Evolutionary conservation across 176 grass and related monocot genomes (phyloP).

Genomic region (Paspalum vaginatum): DNA sequence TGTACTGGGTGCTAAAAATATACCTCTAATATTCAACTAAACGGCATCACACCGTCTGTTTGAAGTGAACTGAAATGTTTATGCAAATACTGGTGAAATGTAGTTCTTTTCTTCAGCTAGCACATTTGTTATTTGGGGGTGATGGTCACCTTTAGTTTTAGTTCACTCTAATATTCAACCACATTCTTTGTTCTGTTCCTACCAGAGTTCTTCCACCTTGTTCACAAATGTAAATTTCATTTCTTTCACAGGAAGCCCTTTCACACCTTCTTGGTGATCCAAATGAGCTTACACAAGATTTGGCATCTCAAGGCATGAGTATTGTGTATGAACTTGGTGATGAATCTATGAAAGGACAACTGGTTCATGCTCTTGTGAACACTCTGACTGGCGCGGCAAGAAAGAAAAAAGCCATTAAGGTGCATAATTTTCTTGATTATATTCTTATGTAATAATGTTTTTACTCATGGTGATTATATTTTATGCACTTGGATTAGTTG

Average conservation of each 20-base stretch:
- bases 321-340: constrained; percentile 98
- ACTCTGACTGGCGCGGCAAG: constrained; percentile 86
- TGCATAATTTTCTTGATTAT: constrained; percentile 31
- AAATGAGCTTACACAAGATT: constrained; percentile 98
- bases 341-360: constrained; percentile 82
- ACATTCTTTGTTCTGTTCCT: background rate
- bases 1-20: background rate
- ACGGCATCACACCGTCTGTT: background rate
- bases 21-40: background rate
- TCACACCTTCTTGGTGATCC: constrained; percentile 94
- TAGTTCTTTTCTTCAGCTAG: constrained; percentile 30
- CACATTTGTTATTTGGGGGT: constrained; percentile 8
- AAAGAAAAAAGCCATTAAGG: constrained; percentile 96
- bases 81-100: constrained; percentile 20
- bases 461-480: constrained; percentile 19
- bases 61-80: constrained; percentile 21
- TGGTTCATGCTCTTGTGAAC: constrained; percentile 89
- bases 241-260: constrained; percentile 74
- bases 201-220: constrained; percentile 18
- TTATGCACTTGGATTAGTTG: constrained; percentile 62
- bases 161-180: background rate
- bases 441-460: constrained; percentile 23
- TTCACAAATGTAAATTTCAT: constrained; percentile 34
- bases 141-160: constrained; percentile 4
- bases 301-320: constrained; percentile 99